Base-by-base conservation (phyloP, 306 rosid genomes). In the Leucaena leucocephala region DNA sequence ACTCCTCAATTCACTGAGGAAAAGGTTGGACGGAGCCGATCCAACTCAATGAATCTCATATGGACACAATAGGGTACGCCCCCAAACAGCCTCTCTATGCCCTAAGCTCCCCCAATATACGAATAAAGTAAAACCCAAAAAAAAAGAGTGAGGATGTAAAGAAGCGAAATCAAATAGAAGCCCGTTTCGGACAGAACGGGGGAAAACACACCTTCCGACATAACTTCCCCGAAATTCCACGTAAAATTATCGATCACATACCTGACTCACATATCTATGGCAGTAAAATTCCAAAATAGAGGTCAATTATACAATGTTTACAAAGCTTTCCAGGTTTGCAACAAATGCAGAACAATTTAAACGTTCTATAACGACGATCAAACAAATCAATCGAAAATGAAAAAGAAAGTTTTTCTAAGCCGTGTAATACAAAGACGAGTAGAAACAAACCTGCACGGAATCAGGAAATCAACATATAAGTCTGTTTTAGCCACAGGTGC, bases 271-370 rank as follows among this genome's bases (percentile, higher is more conserved):
- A 6, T 2, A 22, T 38, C 65, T 59, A 58, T 35, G 54, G 59
- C 76, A 83, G 49, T 73, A 55, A 46, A 64, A 80, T 77, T 74
- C 81, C 71, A 74, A 77, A 70, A 48, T 33, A 67, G 61, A 38
- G 46, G 57, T n/a, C 40, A 74, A 19, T 40, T 15, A 0, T 14
- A 52, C 22, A 5, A 27, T 11, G 44, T 21, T 62, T 52, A 55
- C 78, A 39, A 62, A 39, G 22, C 22, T 16, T 73, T 22, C 40
- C 2, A 69, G 50, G 46, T 77, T 77, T 36, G 4, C 39, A 74
- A 71, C 74, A 54, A 85, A 78, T 64, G 74, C 43, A 38, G 78
- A 65, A 68, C 78, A 79, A 75, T 75, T 40, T 38, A 58, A 40
- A 54, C 63, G 74, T 75, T 48, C 6, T 40, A 35, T 59, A 42